Conservation (phyloP, 345 rosid genomes). For the Salix udensis region DNA sequence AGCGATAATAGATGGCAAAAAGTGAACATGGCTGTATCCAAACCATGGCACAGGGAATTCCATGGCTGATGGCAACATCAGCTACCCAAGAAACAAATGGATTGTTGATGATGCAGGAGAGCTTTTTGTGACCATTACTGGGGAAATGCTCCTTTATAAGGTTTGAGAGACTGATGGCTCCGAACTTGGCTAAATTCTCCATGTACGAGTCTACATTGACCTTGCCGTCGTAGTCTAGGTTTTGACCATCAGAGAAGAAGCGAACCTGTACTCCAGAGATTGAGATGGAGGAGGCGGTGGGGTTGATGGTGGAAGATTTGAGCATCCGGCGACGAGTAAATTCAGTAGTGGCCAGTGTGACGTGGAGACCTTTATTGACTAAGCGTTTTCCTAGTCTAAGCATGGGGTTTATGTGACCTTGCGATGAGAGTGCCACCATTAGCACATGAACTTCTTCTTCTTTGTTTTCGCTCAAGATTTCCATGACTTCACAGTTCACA, state of each 20-base stretch:
- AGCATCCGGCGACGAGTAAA: conserved; percentile 29
- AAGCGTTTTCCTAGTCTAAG: conserved; percentile 41
- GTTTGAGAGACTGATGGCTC: conserved; percentile 33
- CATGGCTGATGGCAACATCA: conserved; percentile 35
- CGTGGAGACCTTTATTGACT: conserved; percentile 35
- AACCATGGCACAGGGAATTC: conserved; percentile 43
- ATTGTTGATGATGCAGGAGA: conserved; percentile 41
- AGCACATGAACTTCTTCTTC: conserved; percentile 26
- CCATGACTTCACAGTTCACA: too few relatives aligned
- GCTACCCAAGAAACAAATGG: conserved; percentile 52
- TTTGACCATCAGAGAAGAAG: conserved; percentile 47
- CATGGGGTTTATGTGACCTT: conserved; percentile 46
- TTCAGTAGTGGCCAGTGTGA: conserved; percentile 39
- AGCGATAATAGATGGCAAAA: conserved; percentile 38
- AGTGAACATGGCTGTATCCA: conserved; percentile 58
- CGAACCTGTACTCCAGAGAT: conserved; percentile 28
- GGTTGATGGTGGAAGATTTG: conserved; percentile 15
- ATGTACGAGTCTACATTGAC: conserved; percentile 38
- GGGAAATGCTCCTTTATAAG: conserved; percentile 31
- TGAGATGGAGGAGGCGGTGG: conserved; percentile 5
- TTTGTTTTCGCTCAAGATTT: not conserved
- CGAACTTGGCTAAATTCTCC: conserved; percentile 25
- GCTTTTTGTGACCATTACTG: conserved; percentile 20
- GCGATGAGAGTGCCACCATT: conserved; percentile 36
- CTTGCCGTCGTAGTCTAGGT: conserved; percentile 35